Percentiles rank a stretch among this genome's conserved stretches.
These are phyloP conservation scores for Plectosphaerella sp. DNA, from an alignment of 2,329 filamentous ascomycete genomes.

Conservation along the genomic window DNA sequence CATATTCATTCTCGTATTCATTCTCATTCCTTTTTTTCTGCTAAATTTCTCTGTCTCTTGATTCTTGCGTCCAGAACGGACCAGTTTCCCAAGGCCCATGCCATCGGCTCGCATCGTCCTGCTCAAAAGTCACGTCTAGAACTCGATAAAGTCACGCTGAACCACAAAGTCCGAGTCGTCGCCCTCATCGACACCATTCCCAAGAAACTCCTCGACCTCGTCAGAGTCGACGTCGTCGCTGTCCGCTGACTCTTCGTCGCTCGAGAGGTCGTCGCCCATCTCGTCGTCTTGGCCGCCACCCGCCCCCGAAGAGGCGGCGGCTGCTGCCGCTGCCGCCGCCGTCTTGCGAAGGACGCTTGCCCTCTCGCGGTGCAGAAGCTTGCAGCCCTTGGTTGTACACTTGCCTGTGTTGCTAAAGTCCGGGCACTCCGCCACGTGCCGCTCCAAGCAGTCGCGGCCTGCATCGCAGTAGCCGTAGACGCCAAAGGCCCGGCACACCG, in stretches of 20 bases:
- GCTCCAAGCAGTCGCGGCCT: conserved; percentile 70
- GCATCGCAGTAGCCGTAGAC: conserved; percentile 84
- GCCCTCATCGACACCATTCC: conserved; percentile 32
- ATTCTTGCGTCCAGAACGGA: background rate
- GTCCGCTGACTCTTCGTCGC: conserved; percentile 68
- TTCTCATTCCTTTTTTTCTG: conserved; percentile 6
- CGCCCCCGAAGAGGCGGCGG: conserved; percentile 18
- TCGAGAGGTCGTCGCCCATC: conserved; percentile 66
- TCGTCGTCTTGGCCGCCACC: conserved; percentile 31
- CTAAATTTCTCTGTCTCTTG: conserved; percentile 8
- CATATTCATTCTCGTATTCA: background rate
- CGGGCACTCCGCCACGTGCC: conserved; percentile 90
- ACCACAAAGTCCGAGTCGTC: conserved; percentile 49
- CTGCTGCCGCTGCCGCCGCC: conserved; percentile 23
- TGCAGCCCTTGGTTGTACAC: conserved; percentile 79
- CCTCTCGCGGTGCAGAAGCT: conserved; percentile 81
- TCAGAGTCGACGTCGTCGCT: conserved; percentile 80
- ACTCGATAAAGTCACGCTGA: conserved; percentile 55
- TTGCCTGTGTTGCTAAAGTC: conserved; percentile 88
- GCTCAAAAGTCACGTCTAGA: conserved; percentile 19
- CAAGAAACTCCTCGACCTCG: conserved; percentile 62
- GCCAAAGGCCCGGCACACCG: conserved; percentile 81
- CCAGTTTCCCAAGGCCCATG: background rate
- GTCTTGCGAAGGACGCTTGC: conserved; percentile 70
- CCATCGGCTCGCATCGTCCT: too few species aligned